Evolutionary conservation across 2,329 filamentous ascomycete genomes (phyloP), one percentile per base, ranked within the genome.

Genomic region (Fusarium aywerte): DNA sequence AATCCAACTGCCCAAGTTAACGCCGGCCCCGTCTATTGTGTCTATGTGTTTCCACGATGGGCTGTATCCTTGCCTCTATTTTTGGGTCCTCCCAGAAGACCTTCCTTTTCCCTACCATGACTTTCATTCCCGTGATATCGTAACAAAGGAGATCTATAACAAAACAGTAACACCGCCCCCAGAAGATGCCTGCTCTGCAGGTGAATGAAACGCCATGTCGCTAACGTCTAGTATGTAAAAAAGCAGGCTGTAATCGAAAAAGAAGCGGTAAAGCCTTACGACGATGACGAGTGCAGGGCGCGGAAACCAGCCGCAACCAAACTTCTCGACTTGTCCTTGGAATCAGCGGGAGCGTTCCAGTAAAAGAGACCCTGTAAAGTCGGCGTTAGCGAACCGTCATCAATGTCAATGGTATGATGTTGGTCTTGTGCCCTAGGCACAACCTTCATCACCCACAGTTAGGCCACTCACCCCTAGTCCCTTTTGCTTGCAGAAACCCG

Each of bases 281-380:
- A 76, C 36, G 76, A 75, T 21, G 74, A 76, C 36, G 76, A 75
- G 72, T 89, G 86, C 61, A 89, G 75, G 10, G 85, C 82, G 58
- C 84, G 83, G 74, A 89, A 89, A 7, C 87, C 87, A 18, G 87
- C 80, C 44, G 84, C 82, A 60, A 89, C 80, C 53, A 89, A 76
- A 73, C 86, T 89, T 50, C 87, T 81, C 50, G 84, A 83, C 62
- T 81, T 83, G 52, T 87, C 83, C 68, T 79, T 82, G 27, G 85
- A 84, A 79, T 96, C 92, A 4, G 86, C 88, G 15, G 90, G 89
- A n/a, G 89, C 90, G 52, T 90, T 89, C 90, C 90, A 94, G 77
- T 94, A 96, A 76, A 93, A 95, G 10, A 96, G 78, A 0, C 92
- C 92, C 86, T 88, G 69, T 25, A 40, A 57, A 51, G n/a, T 11